Percentiles rank a stretch among this genome's conserved stretches.
These are phyloP conservation scores for Phytophthora constricta DNA, from an alignment of 352 stramenopile species.

Conservation along the genomic window DNA sequence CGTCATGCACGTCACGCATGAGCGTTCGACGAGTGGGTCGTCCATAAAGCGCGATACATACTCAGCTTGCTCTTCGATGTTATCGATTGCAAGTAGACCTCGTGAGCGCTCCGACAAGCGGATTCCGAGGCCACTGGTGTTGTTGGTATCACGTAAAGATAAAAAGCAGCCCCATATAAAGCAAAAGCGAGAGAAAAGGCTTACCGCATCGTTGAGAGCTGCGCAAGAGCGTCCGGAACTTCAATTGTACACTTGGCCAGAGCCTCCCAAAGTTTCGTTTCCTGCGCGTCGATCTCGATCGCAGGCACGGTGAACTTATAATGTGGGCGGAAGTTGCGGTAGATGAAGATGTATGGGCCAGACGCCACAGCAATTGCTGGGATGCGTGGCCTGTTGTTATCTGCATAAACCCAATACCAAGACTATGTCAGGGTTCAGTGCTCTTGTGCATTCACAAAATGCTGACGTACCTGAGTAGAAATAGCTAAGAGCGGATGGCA, in stretches of 20 bases:
- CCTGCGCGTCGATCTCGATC: slow-evolving; percentile 75
- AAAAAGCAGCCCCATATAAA: neutral
- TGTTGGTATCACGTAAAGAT: too few relatives aligned
- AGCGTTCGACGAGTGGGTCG: slow-evolving; percentile 70
- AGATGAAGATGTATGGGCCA: slow-evolving; percentile 91
- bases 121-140: slow-evolving; percentile 65
- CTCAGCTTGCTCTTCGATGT: slow-evolving; percentile 83
- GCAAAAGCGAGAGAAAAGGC: neutral
- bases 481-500: slow-evolving; percentile 69
- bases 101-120: slow-evolving; percentile 73
- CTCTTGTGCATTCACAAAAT: too few relatives aligned
- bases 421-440: neutral
- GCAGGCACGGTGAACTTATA: slow-evolving; percentile 91
- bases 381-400: slow-evolving; percentile 71
- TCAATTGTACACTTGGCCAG: slow-evolving; percentile 76
- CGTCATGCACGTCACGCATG: slow-evolving; percentile 88
- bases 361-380: slow-evolving; percentile 88
- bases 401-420: slow-evolving; percentile 22
- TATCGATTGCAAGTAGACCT: slow-evolving; percentile 79
- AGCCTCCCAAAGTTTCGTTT: slow-evolving; percentile 75
- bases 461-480: slow-evolving; percentile 71
- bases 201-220: slow-evolving; percentile 71
- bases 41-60: slow-evolving; percentile 86
- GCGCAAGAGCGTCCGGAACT: slow-evolving; percentile 65
- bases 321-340: slow-evolving; percentile 90